Evolutionary conservation across 371 early-diverging fungal genomes (phyloP), one percentile per base, ranked within the genome.

Genomic region (Smittium culicis): DNA sequence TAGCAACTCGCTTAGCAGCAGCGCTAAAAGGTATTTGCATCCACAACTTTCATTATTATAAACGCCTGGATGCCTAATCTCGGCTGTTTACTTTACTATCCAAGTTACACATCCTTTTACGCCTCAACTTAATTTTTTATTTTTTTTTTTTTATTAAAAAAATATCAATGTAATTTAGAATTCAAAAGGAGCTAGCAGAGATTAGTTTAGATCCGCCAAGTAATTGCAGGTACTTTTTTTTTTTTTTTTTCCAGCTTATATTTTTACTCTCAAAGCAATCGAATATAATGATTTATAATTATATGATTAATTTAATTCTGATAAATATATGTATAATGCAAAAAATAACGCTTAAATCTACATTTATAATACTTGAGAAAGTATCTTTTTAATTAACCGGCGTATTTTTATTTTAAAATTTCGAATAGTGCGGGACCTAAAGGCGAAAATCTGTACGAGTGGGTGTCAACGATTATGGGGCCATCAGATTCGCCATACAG

Each of bases 171-270:
- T 28, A 55, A 34, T 65, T 57, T 75, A 91, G 92, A 71, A 91
- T 96, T 67, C 91, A 91, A 68, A 94, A 92, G 74, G 96, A 96
- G 77, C 82, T 95, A 65, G 93, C 93, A 28, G 96, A 96, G 72
- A 95, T 96, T 69, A 87, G 86, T 68, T 81, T 94, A 57, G 94
- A 94, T 74, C 97, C 97, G 20, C 97, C 97, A 34, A 86, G 86
- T 71, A 91, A 92, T 75, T 91, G 92, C 89, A 45, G 45, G 45
- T 45, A 45, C 11, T 20, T 20, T 45, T 20, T 20, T 45, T 11
- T 11, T 11, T 45, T 11, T 45, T 45, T 45, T 45, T 45, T 5
- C 11, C 20, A 45, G 45, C 45, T 45, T 45, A 45, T n/a, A n/a
- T n/a, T n/a, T n/a, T n/a, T n/a, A n/a, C n/a, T n/a, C n/a, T n/a